phyloP scores from a whole-genome alignment of 805 yeast species.

The Yarrowia porcina region DNA sequence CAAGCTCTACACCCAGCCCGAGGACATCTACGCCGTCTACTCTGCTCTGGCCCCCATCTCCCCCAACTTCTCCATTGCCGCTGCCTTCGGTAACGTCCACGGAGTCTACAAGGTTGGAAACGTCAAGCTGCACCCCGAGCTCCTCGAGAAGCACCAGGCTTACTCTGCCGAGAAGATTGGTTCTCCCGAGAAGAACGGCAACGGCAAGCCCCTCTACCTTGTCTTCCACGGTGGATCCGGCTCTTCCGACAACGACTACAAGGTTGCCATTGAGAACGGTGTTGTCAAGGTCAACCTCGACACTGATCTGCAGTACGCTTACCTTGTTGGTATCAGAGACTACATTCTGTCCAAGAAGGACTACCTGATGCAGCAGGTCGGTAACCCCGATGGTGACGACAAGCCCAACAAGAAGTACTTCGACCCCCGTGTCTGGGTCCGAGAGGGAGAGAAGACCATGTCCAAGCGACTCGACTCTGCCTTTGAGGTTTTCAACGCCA shows the following conservation, averaged over 20 bases:
- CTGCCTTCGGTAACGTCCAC: constrained; percentile 99
- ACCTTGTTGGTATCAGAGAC: constrained; percentile 96
- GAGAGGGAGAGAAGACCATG: constrained; percentile 99
- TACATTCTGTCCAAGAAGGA: constrained; percentile 95
- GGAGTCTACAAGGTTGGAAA: constrained; percentile 99
- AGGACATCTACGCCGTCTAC: constrained; percentile 88
- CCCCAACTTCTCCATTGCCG: constrained; percentile 98
- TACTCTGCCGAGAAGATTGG: constrained; percentile 71
- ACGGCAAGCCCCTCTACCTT: constrained; percentile 77
- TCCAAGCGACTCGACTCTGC: constrained; percentile 77
- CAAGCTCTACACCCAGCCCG: constrained; percentile 88
- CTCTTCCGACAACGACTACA: constrained; percentile 86
- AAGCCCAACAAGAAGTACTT: constrained; percentile 99
- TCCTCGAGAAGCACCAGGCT: constrained; percentile 92
- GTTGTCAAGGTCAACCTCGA: constrained; percentile 99
- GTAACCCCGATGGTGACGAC: constrained; percentile 99
- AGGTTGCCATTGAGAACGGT: constrained; percentile 87
- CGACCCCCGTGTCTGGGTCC: constrained; percentile 99
- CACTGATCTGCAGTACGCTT: constrained; percentile 98
- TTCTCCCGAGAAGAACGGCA: constrained; percentile 37
- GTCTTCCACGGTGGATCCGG: constrained; percentile 99
- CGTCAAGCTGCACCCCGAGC: constrained; percentile 86
- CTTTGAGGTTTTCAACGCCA: constrained; percentile 69
- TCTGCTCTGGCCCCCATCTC: constrained; percentile 85
- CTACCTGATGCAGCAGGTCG: constrained; percentile 82